Conservation (phyloP, 345 rosid genomes). For the Acer yangbiense region DNA sequence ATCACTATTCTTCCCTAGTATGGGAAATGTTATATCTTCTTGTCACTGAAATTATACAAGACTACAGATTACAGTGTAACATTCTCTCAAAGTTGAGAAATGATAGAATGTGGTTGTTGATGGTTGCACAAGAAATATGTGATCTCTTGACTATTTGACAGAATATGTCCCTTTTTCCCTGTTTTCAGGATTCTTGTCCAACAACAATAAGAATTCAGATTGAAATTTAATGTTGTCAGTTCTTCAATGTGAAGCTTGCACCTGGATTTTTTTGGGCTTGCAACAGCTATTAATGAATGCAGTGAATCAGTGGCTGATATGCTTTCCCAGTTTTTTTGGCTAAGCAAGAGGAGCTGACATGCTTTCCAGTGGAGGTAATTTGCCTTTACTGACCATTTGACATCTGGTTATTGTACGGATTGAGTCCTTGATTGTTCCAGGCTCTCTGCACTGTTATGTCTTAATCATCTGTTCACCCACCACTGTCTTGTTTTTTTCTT, state of each 20-base stretch:
- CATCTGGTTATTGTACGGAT: background rate
- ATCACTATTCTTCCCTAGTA: background rate
- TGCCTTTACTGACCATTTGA: background rate
- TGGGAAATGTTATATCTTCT: background rate
- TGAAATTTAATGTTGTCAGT: conserved; percentile 5
- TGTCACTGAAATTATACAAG: conserved; percentile 9
- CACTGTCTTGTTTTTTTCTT: background rate
- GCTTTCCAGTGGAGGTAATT: background rate
- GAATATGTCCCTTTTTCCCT: background rate
- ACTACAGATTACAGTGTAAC: background rate
- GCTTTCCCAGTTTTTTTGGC: background rate
- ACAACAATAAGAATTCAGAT: background rate
- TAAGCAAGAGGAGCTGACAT: background rate
- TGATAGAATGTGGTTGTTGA: background rate
- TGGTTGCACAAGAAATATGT: background rate
- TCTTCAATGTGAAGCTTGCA: background rate
- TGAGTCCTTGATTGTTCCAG: background rate
- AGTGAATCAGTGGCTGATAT: background rate
- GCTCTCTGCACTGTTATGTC: background rate
- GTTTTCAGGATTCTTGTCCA: background rate
- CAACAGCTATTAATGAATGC: background rate
- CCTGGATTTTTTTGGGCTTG: background rate
- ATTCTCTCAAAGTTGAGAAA: conserved; percentile 1
- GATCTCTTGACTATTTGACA: background rate
- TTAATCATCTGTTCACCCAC: background rate